Base-by-base conservation (phyloP, 192 early-diverging fungal species). In the Linnemannia elongata region DNA sequence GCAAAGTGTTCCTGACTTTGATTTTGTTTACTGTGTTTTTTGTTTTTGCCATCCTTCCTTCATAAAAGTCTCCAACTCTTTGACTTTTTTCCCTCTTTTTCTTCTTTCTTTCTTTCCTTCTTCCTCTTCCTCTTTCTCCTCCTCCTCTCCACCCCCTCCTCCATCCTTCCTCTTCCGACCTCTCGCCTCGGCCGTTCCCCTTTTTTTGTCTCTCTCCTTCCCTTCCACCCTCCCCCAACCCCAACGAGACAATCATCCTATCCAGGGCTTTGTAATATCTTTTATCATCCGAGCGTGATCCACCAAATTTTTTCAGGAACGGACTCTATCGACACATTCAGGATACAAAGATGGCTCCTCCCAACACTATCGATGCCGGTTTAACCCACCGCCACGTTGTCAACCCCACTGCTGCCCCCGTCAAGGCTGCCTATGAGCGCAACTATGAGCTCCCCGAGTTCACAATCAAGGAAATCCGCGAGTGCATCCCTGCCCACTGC, bases 381-480 rank as follows among this genome's bases (percentile, higher is more conserved):
- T 72, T 83, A 35, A 83, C 75, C 66, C 82, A 88, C 71, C 87
- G 79, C 27, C 82, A 79, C 57, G 75, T 80, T 33, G 30, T 66
- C n/a, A 77, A 33, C 55, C 35, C 77, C 4, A 45, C 75, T 18
- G 39, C 71, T 7, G 44, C 60, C 30, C 57, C 78, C 6, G 57
- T 22, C 78, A 88, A 83, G 70, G 36, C 47, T 44, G 74, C 55
- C 69, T 77, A 63, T 70, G 91, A 90, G 79, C 89, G 87, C 45
- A 85, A 89, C 76, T 93, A 89, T 87, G 70, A 91, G 74, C 90
- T 94, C 9, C 95, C 95, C 12, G 89, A 90, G 42, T 96, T 98
- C 82, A 96, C 96, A 54, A 92, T 99, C 89, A 98, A 98, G 91
- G 95, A 98, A 87, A 92, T 99, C 81, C 95, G 97, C 76, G 96